A percentile compares a stretch with the other conserved stretches of the same genome.
Conservation (phyloP, 306 rosid species). For the Ziziphus jujuba region DNA sequence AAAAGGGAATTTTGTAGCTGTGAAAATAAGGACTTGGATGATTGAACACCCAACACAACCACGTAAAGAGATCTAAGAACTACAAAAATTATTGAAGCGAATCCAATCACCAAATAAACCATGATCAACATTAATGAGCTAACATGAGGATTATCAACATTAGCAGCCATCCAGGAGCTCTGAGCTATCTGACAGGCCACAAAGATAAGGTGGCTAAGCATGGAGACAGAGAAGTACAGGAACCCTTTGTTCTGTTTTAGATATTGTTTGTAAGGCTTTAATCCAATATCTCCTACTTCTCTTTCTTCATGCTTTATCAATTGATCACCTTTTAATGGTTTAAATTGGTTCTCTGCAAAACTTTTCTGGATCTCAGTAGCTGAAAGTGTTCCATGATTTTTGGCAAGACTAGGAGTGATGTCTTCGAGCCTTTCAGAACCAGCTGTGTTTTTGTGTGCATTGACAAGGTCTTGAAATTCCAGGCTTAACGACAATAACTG, state of each 20-base stretch:
- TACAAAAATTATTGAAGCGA: constrained; percentile 46
- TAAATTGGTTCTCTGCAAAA: constrained; percentile 35
- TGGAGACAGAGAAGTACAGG: constrained; percentile 46
- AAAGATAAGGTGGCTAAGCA: constrained; percentile 48
- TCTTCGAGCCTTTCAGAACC: constrained; percentile 61
- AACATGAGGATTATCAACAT: constrained; percentile 63
- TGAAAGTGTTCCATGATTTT: constrained; percentile 20
- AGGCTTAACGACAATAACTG: constrained; percentile 54
- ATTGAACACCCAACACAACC: constrained; percentile 61
- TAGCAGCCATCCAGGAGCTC: constrained; percentile 90
- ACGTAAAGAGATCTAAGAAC: constrained; percentile 45
- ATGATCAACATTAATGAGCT: constrained; percentile 54
- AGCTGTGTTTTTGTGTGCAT: constrained; percentile 94
- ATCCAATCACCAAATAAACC: constrained; percentile 75
- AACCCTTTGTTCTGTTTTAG: constrained; percentile 79
- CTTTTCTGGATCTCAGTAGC: constrained; percentile 51
- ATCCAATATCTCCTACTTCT: constrained; percentile 74
- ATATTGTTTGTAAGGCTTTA: constrained; percentile 69
- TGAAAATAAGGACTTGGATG: constrained; percentile 74
- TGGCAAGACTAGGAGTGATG: constrained; percentile 36
- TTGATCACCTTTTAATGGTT: constrained; percentile 54
- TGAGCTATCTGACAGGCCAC: constrained; percentile 56
- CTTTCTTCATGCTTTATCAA: constrained; percentile 84
- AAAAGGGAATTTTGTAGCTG: constrained; percentile 70
- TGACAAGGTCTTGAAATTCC: constrained; percentile 81